Base-by-base conservation (phyloP, 306 rosid species). In the Sechiopsis laciniata region DNA sequence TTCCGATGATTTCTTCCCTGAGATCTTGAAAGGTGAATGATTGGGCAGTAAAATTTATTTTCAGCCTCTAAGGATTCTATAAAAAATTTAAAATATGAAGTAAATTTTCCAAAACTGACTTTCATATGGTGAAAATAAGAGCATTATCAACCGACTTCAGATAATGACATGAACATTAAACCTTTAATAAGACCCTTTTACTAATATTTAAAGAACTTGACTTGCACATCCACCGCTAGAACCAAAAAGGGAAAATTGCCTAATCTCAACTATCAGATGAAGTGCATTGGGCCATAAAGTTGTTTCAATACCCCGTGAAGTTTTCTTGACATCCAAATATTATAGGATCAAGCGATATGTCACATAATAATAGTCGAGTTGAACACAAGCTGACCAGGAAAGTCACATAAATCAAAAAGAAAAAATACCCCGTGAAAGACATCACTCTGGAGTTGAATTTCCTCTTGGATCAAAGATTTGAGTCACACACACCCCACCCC, bases 191-290 rank as follows among this genome's bases (percentile, higher is more conserved):
- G 12, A 16, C 20, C 67, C 45, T 61, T 7, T 3, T 29, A 61
- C 12, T 14, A 1, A 4, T 14, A 24, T 6, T 2, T 13, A 37
- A 24, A 12, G 17, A 59, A 24, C 17, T 59, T 59, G 65, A 6
- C 14, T 40, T 58, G 64, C 40, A 58, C 64, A 22, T 57, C 42
- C 67, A 26, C 45, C 45, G 32, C 12, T 14, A 15, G 11, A 61
- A 15, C 46, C 46, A 29, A 14, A 61, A 61, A 15, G n/a, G 42
- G 45, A 60, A 17, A 61, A 29, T 61, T 61, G 11, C 6, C 12
- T 29, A 29, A 4, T 62, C 5, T 62, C 48, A 32, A 29, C 68
- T 62, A 62, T 62, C 48, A 61, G 21, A 62, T 29, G 68, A 62
- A 62, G 12, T 62, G 46, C 48, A 32, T 32, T 62, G 48, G 21